Base-by-base conservation (phyloP, 441 rosid species). In the Breynia disticha region DNA sequence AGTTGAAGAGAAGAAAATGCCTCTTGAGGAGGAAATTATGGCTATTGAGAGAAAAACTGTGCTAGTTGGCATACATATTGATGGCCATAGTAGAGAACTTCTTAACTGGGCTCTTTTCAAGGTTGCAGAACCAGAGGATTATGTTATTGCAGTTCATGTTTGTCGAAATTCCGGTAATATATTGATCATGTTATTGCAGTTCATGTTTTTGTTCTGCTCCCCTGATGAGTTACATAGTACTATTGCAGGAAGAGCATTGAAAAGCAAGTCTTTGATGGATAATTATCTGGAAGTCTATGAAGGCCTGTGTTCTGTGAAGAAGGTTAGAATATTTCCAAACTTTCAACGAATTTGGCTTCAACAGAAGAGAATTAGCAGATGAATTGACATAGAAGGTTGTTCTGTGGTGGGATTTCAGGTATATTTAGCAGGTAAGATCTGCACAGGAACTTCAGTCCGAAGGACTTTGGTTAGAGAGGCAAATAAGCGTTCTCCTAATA, bases 121-220 rank as follows among this genome's bases (percentile, higher is more conserved):
- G 69, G 81, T 84, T 60, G 94, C 97, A 48, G 73, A 86, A 55
- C 84, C 86, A 22, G 98, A 94, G 59, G 98, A 91, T 68, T 75
- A 63, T 64, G 88, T 90, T 39, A 46, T 84, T 67, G 94, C 79
- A 22, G 56, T 84, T 64, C 95, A 88, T 72, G 91, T 84, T 72
- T 78, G 84, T 69, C 68, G 67, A 51, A 76, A 71, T 69, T 74
- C 80, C 5, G 75, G 90, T 83, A 65, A 65, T 43, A 18, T 42
- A 39, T 20, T 19, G 32, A 2, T 24, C 32, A 24, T 7, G 32
- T 24, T 3, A 24, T 24, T 2, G 7, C 32, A 7, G 7, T 7
- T 24, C 32, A 24, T 3, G 3, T 24, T 24, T 24, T 24, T 24
- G 32, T 24, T 24, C 32, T 24, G 32, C 7, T 24, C 7, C 7